Evolutionary conservation across 768 basidiomycete genomes (phyloP).

Genomic region (Boletus fagicola): DNA sequence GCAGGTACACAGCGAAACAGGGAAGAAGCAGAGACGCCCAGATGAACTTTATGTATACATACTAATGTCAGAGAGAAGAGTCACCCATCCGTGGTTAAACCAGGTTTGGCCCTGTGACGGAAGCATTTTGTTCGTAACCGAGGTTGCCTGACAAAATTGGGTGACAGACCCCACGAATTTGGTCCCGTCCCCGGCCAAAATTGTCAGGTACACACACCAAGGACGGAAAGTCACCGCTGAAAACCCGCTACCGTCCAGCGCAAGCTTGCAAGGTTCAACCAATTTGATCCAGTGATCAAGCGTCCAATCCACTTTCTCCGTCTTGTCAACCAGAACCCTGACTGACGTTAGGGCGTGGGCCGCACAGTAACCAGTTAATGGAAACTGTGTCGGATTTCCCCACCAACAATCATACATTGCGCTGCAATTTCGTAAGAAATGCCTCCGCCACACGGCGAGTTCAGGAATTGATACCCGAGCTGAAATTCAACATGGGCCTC

Average conservation of each 20-base stretch:
- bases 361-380: neutral
- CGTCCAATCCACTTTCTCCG: neutral
- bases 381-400: slow-evolving; percentile 8
- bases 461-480: neutral
- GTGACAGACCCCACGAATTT: slow-evolving; percentile 8
- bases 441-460: slow-evolving; percentile 22
- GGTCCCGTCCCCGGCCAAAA: neutral
- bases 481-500: neutral
- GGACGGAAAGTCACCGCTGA: neutral
- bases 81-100: slow-evolving; percentile 8
- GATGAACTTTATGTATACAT: slow-evolving; percentile 21
- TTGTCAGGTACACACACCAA: no score
- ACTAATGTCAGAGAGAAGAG: slow-evolving; percentile 14
- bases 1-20: slow-evolving; percentile 35
- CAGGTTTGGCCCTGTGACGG: slow-evolving; percentile 15
- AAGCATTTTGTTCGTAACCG: slow-evolving; percentile 26
- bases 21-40: slow-evolving; percentile 4
- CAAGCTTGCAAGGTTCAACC: neutral
- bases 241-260: neutral
- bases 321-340: slow-evolving; percentile 3
- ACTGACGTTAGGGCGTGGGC: slow-evolving; percentile 20
- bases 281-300: neutral
- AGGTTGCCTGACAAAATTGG: slow-evolving; percentile 22
- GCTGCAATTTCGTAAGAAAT: slow-evolving; percentile 12
- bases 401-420: slow-evolving; percentile 1